phyloP scores from a whole-genome alignment of 148 eudicot genomes.

The Simmondsia chinensis region DNA sequence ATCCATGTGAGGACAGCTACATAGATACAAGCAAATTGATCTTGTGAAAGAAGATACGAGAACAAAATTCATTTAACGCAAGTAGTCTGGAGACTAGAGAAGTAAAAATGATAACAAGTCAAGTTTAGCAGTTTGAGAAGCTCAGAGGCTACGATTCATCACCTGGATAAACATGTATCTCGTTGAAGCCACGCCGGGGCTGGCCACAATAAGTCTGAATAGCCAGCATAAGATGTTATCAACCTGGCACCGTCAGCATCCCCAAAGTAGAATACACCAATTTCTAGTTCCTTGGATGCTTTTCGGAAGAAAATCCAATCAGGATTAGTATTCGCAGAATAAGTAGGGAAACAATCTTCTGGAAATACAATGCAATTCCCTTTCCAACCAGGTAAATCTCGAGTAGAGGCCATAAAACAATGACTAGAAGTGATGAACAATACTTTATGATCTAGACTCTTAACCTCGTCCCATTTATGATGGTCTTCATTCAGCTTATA shows the following conservation, averaged over 20 bases:
- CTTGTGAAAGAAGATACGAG: too few species aligned
- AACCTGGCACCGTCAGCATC: background rate
- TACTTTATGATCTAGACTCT: slow-evolving; percentile 5
- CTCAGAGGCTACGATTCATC: too few species aligned
- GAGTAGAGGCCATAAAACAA: slow-evolving; percentile 7
- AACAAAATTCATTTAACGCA: too few species aligned
- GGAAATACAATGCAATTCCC: slow-evolving; percentile 14
- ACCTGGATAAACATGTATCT: slow-evolving; percentile 3
- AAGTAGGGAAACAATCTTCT: slow-evolving; percentile 5
- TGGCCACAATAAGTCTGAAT: slow-evolving; percentile 12
- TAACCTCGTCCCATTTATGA: slow-evolving; percentile 10
- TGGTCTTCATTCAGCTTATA: slow-evolving; percentile 8
- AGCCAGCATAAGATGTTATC: background rate
- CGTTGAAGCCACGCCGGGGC: slow-evolving; percentile 7
- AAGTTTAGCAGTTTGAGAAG: too few species aligned
- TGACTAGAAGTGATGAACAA: slow-evolving; percentile 11
- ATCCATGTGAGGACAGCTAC: too few species aligned
- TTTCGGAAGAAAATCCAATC: slow-evolving; percentile 7
- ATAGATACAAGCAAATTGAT: too few species aligned
- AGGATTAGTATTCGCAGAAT: slow-evolving; percentile 5
- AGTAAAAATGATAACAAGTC: too few species aligned
- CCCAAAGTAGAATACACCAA: slow-evolving; percentile 2
- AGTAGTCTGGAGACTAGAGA: too few species aligned
- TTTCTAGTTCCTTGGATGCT: slow-evolving; percentile 3
- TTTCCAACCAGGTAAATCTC: slow-evolving; percentile 14